Percentiles rank a stretch among this genome's conserved stretches.
Conservation (phyloP, 768 basidiomycete genomes). For the Boletellus ananiceps region DNA sequence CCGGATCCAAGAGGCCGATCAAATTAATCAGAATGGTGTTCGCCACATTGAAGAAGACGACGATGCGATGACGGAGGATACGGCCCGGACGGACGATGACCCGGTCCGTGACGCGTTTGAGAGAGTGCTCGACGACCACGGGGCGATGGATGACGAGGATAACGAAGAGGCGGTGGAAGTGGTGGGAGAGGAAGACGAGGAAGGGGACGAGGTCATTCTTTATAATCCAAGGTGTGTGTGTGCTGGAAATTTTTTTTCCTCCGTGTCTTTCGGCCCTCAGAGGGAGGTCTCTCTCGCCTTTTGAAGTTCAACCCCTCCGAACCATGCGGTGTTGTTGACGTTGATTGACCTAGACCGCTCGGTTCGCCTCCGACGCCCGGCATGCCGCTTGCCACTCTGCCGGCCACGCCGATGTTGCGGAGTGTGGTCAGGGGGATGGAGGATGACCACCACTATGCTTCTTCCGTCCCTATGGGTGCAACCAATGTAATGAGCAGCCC, state of each 20-base stretch:
- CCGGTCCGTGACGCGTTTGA: slow-evolving; percentile 67
- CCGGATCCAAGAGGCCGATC: slow-evolving; percentile 10
- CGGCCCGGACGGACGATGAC: slow-evolving; percentile 71
- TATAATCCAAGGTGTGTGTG: slow-evolving; percentile 59
- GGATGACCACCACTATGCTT: no score
- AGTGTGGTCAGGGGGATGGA: not conserved
- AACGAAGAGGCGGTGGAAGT: slow-evolving; percentile 43
- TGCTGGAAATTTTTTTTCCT: not conserved
- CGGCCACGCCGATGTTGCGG: slow-evolving; percentile 17
- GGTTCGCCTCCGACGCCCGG: slow-evolving; percentile 16
- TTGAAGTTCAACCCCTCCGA: no score
- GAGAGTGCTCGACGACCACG: slow-evolving; percentile 40
- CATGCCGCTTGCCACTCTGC: slow-evolving; percentile 7
- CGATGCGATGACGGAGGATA: slow-evolving; percentile 54
- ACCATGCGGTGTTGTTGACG: no score
- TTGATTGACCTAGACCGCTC: slow-evolving; percentile 8
- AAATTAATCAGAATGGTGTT: slow-evolving; percentile 9
- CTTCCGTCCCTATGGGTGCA: no score
- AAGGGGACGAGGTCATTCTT: slow-evolving; percentile 47
- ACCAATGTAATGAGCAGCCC: slow-evolving; percentile 4
- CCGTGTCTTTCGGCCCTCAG: no score
- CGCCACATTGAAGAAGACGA: slow-evolving; percentile 41
- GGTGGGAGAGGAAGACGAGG: no score
- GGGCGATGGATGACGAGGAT: slow-evolving; percentile 38
- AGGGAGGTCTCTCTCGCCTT: no score